Evolutionary conservation across 805 yeast species (phyloP), one percentile per base, ranked within the genome.

Genomic region (Komagataella kurtzmanii): DNA sequence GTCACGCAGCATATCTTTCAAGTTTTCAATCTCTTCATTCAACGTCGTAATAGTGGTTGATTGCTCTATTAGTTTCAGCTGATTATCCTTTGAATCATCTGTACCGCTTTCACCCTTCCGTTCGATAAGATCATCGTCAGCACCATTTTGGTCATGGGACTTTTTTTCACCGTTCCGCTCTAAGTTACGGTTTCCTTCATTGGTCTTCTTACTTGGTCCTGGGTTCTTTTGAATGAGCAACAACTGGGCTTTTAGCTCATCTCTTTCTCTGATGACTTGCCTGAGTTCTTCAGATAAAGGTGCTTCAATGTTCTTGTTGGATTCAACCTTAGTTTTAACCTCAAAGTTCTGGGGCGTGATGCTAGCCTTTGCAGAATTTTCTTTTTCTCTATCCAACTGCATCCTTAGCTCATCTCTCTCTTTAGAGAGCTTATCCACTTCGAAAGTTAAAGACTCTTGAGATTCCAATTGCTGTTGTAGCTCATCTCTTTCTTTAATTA

Each of bases 1-100:
- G 52, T 77, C 80, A 55, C 75, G 75, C 51, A 90, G 63, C 87
- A 84, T 86, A 53, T 88, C 97, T 59, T 81, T 77, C 50, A 85
- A 71, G 50, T 72, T 74, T 48, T 80, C 88, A 17, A 88, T 67
- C 59, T 89, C 96, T 51, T 79, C 85, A 10, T 60, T 53, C 12
- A 30, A 30, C 40, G 8, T 30, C 12, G 40, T 10, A 2, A 30
- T 30, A 10, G 40, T 30, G 14, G 12, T 30, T 30, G 40, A 30
- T 2, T 30, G 40, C 14, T 10, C 40, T 30, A 30, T 30, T 30
- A 30, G 12, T 10, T 30, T 30, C 40, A 10, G 40, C 14, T 30
- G 40, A 5, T 30, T 14, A 14, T 30, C 40, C 14, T 30, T 30
- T 8, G 40, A 14, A 30, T 14, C 14, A 30, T 7, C n/a, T 30